These are phyloP conservation scores for Neurospora tetraspora DNA, from an alignment of 495 filamentous ascomycete species.

Conservation along the genomic window DNA sequence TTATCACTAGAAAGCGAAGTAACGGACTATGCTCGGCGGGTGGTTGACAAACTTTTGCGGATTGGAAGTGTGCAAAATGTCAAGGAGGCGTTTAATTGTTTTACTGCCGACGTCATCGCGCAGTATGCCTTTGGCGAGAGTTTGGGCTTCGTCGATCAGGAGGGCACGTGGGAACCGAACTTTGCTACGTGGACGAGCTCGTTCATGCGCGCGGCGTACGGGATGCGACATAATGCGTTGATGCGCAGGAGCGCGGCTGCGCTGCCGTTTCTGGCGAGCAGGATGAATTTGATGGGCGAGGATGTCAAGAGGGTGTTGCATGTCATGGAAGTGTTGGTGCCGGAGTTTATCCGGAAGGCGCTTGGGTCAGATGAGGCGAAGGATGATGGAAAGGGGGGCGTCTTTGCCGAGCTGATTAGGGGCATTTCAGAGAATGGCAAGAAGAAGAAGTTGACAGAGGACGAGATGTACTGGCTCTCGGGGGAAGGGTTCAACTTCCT, in stretches of 20 bases:
- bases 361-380: constrained; percentile 1
- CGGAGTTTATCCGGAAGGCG: constrained; percentile 10
- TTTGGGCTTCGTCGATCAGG: constrained; percentile 19
- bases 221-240: constrained; percentile 11
- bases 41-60: constrained; percentile 8
- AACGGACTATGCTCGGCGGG: constrained; percentile 7
- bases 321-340: constrained; percentile 13
- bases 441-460: constrained; percentile 6
- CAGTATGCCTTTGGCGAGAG: constrained; percentile 20
- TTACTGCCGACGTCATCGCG: constrained; percentile 21
- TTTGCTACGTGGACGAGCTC: constrained; percentile 16
- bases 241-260: constrained; percentile 7
- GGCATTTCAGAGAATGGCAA: background rate
- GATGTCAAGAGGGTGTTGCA: constrained; percentile 9
- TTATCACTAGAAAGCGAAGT: constrained; percentile 24
- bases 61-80: constrained; percentile 5
- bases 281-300: constrained; percentile 13
- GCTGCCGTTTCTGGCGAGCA: constrained; percentile 5
- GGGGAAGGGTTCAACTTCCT: constrained; percentile 23
- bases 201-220: constrained; percentile 25
- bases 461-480: constrained; percentile 20
- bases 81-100: constrained; percentile 19
- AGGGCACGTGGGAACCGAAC: constrained; percentile 14
- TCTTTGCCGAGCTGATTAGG: constrained; percentile 14
- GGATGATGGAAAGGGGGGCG: constrained; percentile 4